Evolutionary conservation across 176 grass and related monocot genomes (phyloP).

Genomic region (Zoysia japonica): DNA sequence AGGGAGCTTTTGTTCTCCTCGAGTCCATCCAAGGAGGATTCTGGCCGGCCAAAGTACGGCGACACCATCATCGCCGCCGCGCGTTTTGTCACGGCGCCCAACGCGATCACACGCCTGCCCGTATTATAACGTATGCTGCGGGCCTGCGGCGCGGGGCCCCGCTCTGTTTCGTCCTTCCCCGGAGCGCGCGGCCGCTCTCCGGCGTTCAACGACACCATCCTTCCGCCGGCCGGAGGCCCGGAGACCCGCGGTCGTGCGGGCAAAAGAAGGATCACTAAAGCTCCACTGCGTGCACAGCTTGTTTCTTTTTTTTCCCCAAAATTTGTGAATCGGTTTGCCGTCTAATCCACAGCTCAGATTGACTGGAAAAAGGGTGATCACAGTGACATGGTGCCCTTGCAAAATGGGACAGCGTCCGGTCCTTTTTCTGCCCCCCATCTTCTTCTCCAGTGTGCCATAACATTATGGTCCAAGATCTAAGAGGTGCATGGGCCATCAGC

Average conservation of each 20-base stretch:
- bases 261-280: constrained; percentile 17
- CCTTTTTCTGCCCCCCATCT: not conserved
- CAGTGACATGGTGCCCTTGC: not conserved
- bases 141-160: not conserved
- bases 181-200: not conserved
- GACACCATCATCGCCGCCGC: constrained; percentile 55
- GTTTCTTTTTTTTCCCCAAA: not conserved
- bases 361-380: not conserved
- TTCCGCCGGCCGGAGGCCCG: constrained; percentile 42
- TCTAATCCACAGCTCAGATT: not conserved
- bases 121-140: constrained; percentile 1
- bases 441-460: not conserved
- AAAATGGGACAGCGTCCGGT: constrained; percentile 26
- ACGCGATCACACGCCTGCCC: constrained; percentile 41
- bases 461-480: constrained; percentile 44
- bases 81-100: constrained; percentile 31
- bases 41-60: constrained; percentile 45
- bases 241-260: constrained; percentile 46
- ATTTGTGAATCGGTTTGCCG: not conserved
- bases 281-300: not conserved
- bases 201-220: constrained; percentile 52
- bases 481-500: constrained; percentile 19
- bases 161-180: not conserved
- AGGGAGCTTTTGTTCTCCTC: constrained; percentile 14
- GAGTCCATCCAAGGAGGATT: not conserved